Evolutionary conservation across 768 basidiomycete species (phyloP).

Genomic region (Lactifluus pinguis): DNA sequence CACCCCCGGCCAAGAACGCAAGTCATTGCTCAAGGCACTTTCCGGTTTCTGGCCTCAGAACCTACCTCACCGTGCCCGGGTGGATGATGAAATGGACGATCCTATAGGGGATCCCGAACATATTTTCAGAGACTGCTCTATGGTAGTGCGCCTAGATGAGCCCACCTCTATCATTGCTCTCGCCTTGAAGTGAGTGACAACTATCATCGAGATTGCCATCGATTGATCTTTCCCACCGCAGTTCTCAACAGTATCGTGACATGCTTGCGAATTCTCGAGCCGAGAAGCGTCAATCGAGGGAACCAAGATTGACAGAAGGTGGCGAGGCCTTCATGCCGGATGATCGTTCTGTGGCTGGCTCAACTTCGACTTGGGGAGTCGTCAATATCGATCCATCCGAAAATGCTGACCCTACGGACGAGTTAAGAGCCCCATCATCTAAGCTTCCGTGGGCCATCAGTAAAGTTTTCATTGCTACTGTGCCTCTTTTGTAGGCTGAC

Average conservation of each 20-base stretch:
- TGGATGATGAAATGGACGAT: constrained; percentile 54
- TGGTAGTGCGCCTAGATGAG: constrained; percentile 93
- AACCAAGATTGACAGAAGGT: constrained; percentile 47
- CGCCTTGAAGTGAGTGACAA: constrained; percentile 62
- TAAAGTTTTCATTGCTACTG: constrained; percentile 30
- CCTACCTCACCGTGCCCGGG: constrained; percentile 41
- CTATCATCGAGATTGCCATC: background rate
- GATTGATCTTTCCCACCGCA: constrained; percentile 24
- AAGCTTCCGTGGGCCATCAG: constrained; percentile 77
- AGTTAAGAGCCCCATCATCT: constrained; percentile 64
- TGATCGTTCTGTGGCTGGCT: constrained; percentile 71
- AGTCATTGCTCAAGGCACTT: constrained; percentile 72
- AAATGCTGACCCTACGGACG: constrained; percentile 62
- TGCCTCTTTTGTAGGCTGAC: constrained; percentile 5
- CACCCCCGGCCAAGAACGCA: constrained; percentile 47
- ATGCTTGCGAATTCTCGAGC: constrained; percentile 69
- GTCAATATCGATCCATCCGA: constrained; percentile 73
- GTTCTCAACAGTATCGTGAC: constrained; percentile 76
- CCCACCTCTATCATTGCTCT: constrained; percentile 97
- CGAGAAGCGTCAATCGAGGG: constrained; percentile 60
- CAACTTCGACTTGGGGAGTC: constrained; percentile 87
- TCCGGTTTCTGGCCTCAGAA: constrained; percentile 75
- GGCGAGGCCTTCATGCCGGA: constrained; percentile 91
- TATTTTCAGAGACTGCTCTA: constrained; percentile 87
- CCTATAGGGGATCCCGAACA: constrained; percentile 78